phyloP scores from a whole-genome alignment of 2,329 filamentous ascomycete species.

The Aspergillus sclerotialis region DNA sequence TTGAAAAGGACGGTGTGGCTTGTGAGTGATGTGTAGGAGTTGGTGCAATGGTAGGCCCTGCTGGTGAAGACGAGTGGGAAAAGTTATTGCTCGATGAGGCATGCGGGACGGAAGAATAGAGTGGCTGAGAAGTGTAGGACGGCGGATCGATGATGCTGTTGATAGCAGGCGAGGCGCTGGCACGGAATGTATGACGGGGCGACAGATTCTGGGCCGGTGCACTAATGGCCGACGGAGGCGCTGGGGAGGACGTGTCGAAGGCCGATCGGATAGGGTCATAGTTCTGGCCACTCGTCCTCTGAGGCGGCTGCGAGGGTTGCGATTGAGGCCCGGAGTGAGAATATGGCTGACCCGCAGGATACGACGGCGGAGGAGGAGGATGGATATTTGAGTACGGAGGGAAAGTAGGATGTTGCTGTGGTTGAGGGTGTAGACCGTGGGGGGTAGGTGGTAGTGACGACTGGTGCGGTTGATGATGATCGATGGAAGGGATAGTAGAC shows the following conservation, averaged over 20 bases:
- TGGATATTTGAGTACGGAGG: conserved; percentile 14
- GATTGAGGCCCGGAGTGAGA: conserved; percentile 37
- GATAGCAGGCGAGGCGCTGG: conserved; percentile 87
- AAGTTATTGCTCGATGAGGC: conserved; percentile 21
- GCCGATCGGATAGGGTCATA: conserved; percentile 83
- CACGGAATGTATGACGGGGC: conserved; percentile 51
- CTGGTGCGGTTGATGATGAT: conserved; percentile 4
- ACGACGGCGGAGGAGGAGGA: conserved; percentile 14
- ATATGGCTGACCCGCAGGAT: conserved; percentile 30
- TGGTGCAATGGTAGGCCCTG: conserved; percentile 16
- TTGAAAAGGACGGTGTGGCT: no score
- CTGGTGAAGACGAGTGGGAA: conserved; percentile 19
- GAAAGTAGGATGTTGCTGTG: conserved; percentile 10
- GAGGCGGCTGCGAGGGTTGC: conserved; percentile 36
- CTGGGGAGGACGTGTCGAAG: conserved; percentile 39
- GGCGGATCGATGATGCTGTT: conserved; percentile 76
- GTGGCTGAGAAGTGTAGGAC: conserved; percentile 22
- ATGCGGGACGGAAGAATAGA: conserved; percentile 22
- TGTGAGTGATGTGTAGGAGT: conserved; percentile 16
- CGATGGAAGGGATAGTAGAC: conserved; percentile 5
- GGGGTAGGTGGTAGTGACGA: conserved; percentile 11
- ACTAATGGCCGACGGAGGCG: conserved; percentile 36
- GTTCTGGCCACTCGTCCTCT: conserved; percentile 67
- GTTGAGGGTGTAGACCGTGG: conserved; percentile 10
- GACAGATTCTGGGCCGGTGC: conserved; percentile 43